Conservation (phyloP, 495 filamentous ascomycete genomes). For the Entonaema liquescens region DNA sequence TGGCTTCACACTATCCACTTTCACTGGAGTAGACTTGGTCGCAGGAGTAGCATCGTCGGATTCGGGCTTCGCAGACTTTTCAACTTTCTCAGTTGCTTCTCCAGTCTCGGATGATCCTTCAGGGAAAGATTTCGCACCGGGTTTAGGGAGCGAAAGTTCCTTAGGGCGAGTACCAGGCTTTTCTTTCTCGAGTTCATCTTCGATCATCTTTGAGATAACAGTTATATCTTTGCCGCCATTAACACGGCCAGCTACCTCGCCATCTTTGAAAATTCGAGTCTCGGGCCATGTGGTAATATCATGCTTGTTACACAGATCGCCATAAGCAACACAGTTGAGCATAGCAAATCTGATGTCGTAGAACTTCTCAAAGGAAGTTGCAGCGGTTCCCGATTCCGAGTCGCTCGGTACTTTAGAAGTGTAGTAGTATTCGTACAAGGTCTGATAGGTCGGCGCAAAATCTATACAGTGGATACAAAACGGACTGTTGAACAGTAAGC, state of each 20-base stretch:
- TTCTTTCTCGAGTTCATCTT: slow-evolving; percentile 78
- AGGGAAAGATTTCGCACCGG: slow-evolving; percentile 44
- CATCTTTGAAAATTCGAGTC: slow-evolving; percentile 84
- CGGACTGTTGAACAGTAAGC: slow-evolving; percentile 50
- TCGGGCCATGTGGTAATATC: slow-evolving; percentile 74
- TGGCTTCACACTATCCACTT: slow-evolving; percentile 40
- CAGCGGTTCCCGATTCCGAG: slow-evolving; percentile 31
- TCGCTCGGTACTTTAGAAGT: slow-evolving; percentile 71
- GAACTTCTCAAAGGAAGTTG: slow-evolving; percentile 64
- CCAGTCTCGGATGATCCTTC: slow-evolving; percentile 27
- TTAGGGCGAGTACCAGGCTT: slow-evolving; percentile 79
- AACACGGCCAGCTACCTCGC: slow-evolving; percentile 68
- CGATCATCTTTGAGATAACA: slow-evolving; percentile 71
- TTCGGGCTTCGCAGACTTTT: slow-evolving; percentile 39
- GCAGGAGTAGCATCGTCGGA: slow-evolving; percentile 45
- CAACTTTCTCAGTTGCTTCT: slow-evolving; percentile 21
- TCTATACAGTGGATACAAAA: slow-evolving; percentile 81
- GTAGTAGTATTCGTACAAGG: slow-evolving; percentile 95
- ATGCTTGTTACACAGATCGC: slow-evolving; percentile 74
- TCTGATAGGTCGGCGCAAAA: slow-evolving; percentile 88
- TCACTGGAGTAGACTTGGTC: slow-evolving; percentile 21
- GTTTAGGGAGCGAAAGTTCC: slow-evolving; percentile 52
- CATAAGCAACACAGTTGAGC: slow-evolving; percentile 84
- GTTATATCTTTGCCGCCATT: slow-evolving; percentile 69
- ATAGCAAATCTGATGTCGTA: slow-evolving; percentile 91